Evolutionary conservation across 2,329 filamentous ascomycete genomes (phyloP).

Genomic region (Calonectria hawksworthii): DNA sequence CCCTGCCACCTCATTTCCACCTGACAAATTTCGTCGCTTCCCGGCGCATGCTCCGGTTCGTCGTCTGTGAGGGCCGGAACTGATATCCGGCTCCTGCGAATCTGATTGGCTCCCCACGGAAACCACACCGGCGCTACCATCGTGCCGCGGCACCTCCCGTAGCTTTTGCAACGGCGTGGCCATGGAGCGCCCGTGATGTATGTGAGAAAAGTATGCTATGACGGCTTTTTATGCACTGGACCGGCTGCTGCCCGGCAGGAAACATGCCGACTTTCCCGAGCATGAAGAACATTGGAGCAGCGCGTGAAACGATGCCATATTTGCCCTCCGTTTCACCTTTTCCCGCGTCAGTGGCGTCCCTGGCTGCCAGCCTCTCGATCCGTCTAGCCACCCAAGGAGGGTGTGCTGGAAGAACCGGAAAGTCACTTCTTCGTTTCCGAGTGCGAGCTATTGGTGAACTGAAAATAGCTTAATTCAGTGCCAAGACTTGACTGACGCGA

Average conservation of each 20-base stretch:
- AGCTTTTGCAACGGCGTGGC: not conserved
- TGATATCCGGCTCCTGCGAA: not conserved
- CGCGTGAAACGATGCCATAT: not conserved
- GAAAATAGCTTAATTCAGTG: constrained; percentile 4
- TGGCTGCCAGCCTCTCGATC: not conserved
- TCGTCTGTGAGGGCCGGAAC: not conserved
- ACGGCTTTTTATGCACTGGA: not conserved
- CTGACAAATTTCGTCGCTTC: not conserved
- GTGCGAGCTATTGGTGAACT: not conserved
- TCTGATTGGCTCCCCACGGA: not conserved
- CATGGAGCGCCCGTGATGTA: not conserved
- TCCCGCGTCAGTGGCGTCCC: not conserved
- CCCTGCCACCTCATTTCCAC: constrained; percentile 1
- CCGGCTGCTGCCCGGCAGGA: not conserved
- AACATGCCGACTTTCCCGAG: not conserved
- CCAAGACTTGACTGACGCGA: not conserved
- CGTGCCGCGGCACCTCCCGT: not conserved
- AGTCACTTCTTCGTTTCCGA: not conserved
- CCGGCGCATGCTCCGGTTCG: not conserved
- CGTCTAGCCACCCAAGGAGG: not conserved
- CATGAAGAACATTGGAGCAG: not conserved
- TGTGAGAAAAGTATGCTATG: not conserved
- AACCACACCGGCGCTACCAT: not conserved
- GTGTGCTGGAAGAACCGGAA: not conserved
- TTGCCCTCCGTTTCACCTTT: not conserved